Evolutionary conservation across 495 filamentous ascomycete species (phyloP), one percentile per base, ranked within the genome.

Genomic region (Penicillium malachiteum): DNA sequence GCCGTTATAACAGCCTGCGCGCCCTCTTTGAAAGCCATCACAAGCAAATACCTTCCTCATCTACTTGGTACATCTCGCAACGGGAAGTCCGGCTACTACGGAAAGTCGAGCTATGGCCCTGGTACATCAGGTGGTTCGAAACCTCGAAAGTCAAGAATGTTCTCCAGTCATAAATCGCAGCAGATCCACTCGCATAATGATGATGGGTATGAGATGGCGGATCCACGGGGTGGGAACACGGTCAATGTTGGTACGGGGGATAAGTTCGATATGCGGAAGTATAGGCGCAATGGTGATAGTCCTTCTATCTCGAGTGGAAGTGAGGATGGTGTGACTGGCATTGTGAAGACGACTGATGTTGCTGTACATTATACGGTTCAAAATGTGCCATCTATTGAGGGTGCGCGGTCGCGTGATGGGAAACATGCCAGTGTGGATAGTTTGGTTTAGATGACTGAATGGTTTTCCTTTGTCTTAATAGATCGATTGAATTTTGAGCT

Each of bases 1-100:
- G 81, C 80, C 3, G 67, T 83, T 45, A 73, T 83, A 26, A 78
- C 79, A 10, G 80, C 79, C 10, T 83, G 64, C 34, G 66, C n/a
- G 0, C 66, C 69, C 5, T 62, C 69, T 0, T 44, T 70, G 52
- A 68, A 68, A 56, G 58, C 58, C 26, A 67, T 67, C 40, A 35
- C 55, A 37, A 57, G 18, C 17, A 48, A 52, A 43, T 64, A 55
- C 50, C 50, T 64, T 2, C 64, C 64, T 13, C 51, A 39, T 30
- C 50, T 67, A 0, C 57, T 67, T 1, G 64, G 61, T 21, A 59
- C 52, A 13, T 64, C 64, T 1, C 49, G 33, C 39, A 39, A 52
- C 16, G 56, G 38, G 3, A 54, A 40, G 2, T 60, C 54, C 17
- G 33, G 44, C 38, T 64, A 26, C 21, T 26, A 26, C 21, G 21